Evolutionary conservation across 345 rosid genomes (phyloP).

Genomic region (Lenwebbia sp.): DNA sequence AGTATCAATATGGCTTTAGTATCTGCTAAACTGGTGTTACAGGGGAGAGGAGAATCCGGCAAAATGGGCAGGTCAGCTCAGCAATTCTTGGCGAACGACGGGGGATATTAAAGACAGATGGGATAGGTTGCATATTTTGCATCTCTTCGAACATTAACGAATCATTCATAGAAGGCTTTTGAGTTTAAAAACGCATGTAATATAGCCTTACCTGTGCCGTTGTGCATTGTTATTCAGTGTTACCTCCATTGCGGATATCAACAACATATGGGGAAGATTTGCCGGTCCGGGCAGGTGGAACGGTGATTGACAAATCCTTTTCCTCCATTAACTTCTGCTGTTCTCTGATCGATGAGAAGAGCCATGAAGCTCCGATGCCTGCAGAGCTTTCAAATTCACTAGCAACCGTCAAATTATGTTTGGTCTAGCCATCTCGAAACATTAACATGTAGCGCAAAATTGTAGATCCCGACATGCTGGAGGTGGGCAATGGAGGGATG

Average conservation of each 20-base stretch:
- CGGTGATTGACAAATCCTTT: constrained; percentile 14
- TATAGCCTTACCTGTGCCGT: not conserved
- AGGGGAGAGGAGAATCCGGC: constrained; percentile 54
- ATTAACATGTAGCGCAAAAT: not conserved
- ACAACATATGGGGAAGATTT: constrained; percentile 43
- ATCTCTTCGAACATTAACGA: not conserved
- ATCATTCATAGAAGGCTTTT: not conserved
- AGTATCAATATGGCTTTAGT: not conserved
- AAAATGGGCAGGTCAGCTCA: constrained; percentile 33
- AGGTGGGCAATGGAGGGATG: constrained; percentile 67
- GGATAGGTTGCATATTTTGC: constrained; percentile 18
- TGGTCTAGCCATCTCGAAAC: not conserved
- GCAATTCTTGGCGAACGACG: constrained; percentile 57
- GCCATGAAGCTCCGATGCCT: not conserved
- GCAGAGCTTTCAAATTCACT: not conserved
- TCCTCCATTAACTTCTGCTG: not conserved
- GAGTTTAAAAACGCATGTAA: not conserved
- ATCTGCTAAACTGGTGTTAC: not conserved
- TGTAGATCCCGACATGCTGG: constrained; percentile 55
- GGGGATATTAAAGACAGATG: constrained; percentile 35
- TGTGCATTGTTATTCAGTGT: constrained; percentile 14
- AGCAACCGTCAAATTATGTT: not conserved
- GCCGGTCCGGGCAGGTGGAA: constrained; percentile 58
- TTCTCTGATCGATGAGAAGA: not conserved
- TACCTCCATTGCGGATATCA: constrained; percentile 27